Evolutionary conservation across 345 rosid genomes (phyloP).

Genomic region (Physaria fendleri): DNA sequence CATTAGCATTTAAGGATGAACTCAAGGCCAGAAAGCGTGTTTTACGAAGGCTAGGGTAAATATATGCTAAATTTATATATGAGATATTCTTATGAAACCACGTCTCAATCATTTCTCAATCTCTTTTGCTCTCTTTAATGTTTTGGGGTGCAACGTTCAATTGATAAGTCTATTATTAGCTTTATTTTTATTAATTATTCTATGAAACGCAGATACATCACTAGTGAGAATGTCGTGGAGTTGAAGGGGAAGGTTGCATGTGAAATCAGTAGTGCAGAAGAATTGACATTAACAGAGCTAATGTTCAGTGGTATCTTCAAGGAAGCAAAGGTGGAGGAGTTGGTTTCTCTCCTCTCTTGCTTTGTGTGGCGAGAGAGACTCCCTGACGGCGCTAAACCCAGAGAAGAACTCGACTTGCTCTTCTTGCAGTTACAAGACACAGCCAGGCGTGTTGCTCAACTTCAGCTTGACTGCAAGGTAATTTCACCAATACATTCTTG

Average conservation of each 20-base stretch:
- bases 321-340: slow-evolving; percentile 80
- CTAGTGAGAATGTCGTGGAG: slow-evolving; percentile 70
- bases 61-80: neutral
- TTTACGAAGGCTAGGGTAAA: slow-evolving; percentile 90
- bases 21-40: slow-evolving; percentile 95
- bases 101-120: neutral
- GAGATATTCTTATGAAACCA: neutral
- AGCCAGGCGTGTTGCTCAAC: slow-evolving; percentile 77
- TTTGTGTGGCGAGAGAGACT: slow-evolving; percentile 96
- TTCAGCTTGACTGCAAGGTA: slow-evolving; percentile 97
- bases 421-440: slow-evolving; percentile 86
- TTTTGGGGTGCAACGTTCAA: neutral
- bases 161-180: neutral
- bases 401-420: slow-evolving; percentile 89
- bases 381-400: slow-evolving; percentile 78
- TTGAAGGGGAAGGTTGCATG: slow-evolving; percentile 88
- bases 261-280: slow-evolving; percentile 96
- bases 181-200: neutral
- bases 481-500: neutral
- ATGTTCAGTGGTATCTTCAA: slow-evolving; percentile 87
- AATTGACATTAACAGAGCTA: slow-evolving; percentile 84
- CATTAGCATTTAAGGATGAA: slow-evolving; percentile 93
- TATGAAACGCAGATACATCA: slow-evolving; percentile 44
- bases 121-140: neutral
- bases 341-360: slow-evolving; percentile 95